Base-by-base conservation (phyloP, 148 eudicot species). In the Vaccinium vitisidaea region DNA sequence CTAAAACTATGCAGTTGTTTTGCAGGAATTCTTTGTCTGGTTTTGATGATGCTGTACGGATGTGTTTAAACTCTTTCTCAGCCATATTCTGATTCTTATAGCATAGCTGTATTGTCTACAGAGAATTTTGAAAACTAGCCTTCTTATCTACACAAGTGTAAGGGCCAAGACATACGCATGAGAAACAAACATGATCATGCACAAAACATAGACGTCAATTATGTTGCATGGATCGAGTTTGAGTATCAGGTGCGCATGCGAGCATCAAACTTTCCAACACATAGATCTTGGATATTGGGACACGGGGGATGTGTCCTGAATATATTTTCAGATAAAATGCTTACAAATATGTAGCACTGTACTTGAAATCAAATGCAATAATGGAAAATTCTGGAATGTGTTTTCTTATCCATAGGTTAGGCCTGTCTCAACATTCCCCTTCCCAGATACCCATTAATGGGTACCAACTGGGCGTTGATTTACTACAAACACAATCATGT, bases 41-140 rank as follows among this genome's bases (percentile, higher is more conserved):
- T 79, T 32, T 54, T 6, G 32, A 27, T 53, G 19, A 25, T 32
- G 23, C 7, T 7, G 23, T 50, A 10, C 11, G 36, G 58, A 54
- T 25, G 43, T 14, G 25, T 77, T 18, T 50, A 77, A n/a, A 50
- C 10, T 77, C 36, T 67, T 67, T 25, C 36, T 71, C 9, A 5
- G 4, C 46, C 6, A 0, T 43, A 43, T 43, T 43, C 46, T 43
- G n/a, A 53, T 78, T 25, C 61, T 52, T 52, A 23, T 78, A 27
- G 3, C 39, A 30, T 14, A 78, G 12, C 32, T 14, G 32, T 18
- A 10, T 32, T 46, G 50, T 19, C 36, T 3, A 21, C 4, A 2
- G 11, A 55, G 15, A 73, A 36, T 54, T 80, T 56, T 80, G 16
- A 80, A 56, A 80, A 21, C 49, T 80, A 80, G 27, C 53, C 81